phyloP scores from a whole-genome alignment of 257 asterid genomes.

The Ehretia macrophylla region DNA sequence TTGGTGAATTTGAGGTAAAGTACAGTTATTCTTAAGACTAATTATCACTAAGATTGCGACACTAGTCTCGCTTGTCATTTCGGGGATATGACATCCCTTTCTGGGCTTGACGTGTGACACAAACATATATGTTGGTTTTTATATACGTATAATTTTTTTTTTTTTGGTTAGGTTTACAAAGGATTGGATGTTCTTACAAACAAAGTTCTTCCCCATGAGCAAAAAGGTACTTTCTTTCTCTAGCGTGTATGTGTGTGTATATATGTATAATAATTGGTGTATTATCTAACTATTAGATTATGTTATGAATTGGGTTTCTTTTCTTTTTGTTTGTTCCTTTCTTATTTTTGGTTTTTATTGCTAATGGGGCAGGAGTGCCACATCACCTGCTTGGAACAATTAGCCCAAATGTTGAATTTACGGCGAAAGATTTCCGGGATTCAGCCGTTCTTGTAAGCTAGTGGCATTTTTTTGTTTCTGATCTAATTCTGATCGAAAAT shows the following conservation, averaged over 20 bases:
- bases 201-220: constrained; percentile 68
- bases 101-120: too few species aligned
- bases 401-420: constrained; percentile 65
- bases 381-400: constrained; percentile 87
- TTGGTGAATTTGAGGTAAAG: too few species aligned
- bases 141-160: not conserved
- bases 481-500: not conserved
- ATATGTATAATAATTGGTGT: too few species aligned
- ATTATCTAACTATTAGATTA: not conserved
- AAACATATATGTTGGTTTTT: too few species aligned
- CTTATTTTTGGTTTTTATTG: constrained; percentile 8
- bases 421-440: constrained; percentile 82
- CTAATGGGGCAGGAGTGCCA: constrained; percentile 54
- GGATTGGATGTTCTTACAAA: constrained; percentile 91
- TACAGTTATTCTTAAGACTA: too few species aligned
- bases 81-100: too few species aligned
- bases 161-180: constrained; percentile 46
- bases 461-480: not conserved
- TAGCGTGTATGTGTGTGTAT: too few species aligned
- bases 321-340: not conserved
- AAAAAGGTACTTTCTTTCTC: constrained; percentile 47
- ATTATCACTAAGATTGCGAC: too few species aligned
- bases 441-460: constrained; percentile 60
- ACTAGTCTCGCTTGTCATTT: too few species aligned
- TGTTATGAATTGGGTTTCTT: not conserved